Percentiles rank a stretch among this genome's conserved stretches.
Conservation (phyloP, 2,329 filamentous ascomycete genomes). For the Sporothrix curviconia region DNA sequence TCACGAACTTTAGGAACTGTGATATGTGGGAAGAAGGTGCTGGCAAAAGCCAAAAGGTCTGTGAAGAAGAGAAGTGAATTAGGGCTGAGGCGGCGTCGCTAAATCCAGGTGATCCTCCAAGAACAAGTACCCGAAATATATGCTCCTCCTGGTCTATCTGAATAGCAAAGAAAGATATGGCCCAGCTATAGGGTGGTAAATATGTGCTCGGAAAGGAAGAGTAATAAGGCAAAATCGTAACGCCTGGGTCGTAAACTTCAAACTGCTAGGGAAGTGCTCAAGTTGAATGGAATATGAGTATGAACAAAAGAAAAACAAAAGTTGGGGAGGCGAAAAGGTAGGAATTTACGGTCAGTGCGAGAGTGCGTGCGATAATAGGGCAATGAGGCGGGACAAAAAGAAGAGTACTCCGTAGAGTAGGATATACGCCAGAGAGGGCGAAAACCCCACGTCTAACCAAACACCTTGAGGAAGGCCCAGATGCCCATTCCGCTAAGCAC, state of each 20-base stretch:
- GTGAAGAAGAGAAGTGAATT: background rate
- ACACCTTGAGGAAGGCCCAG: conserved; percentile 85
- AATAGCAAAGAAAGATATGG: background rate
- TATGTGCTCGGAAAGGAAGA: too few species aligned
- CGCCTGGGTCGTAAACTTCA: conserved; percentile 3
- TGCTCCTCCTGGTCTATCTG: too few species aligned
- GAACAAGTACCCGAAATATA: too few species aligned
- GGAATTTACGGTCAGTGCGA: too few species aligned
- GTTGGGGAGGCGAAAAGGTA: background rate
- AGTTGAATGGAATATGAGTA: background rate
- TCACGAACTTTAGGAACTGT: conserved; percentile 1
- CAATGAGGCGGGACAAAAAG: background rate
- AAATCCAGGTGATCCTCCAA: too few species aligned
- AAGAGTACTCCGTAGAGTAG: background rate
- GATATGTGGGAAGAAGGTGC: too few species aligned
- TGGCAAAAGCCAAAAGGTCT: background rate
- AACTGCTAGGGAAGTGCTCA: background rate
- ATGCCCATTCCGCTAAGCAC: conserved; percentile 82
- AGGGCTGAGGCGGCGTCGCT: too few species aligned
- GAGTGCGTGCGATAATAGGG: too few species aligned
- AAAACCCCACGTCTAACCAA: conserved; percentile 45
- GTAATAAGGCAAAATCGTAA: background rate
- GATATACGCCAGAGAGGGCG: background rate
- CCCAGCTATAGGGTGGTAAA: too few species aligned
- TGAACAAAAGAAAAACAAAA: background rate